Percentiles rank a stretch among this genome's conserved stretches.
Evolutionary conservation across 73 alveolate species (phyloP).

Genomic region (Halteria grandinella): DNA sequence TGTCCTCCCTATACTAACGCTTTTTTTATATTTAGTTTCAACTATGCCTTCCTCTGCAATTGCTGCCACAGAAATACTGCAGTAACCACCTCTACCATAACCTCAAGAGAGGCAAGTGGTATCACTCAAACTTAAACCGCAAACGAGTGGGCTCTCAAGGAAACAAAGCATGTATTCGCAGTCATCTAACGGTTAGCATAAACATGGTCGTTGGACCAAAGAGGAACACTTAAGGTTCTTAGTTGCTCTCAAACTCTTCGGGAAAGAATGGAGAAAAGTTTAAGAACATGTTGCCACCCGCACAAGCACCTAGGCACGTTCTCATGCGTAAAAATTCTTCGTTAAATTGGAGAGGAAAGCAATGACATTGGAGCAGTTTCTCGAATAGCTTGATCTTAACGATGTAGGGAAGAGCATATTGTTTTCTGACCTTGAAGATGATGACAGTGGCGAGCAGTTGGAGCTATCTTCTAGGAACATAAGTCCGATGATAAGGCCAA

Average conservation of each 20-base stretch:
- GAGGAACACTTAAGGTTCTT: constrained; percentile 79
- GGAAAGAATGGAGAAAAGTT: constrained; percentile 89
- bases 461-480: background rate
- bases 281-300: constrained; percentile 82
- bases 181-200: too few species aligned
- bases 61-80: background rate
- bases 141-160: too few species aligned
- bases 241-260: constrained; percentile 76
- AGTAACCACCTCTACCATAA: constrained; percentile 5
- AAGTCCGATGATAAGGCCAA: background rate
- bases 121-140: too few species aligned
- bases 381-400: constrained; percentile 48
- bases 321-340: constrained; percentile 89
- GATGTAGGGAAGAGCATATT: constrained; percentile 44
- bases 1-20: background rate
- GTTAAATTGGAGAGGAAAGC: constrained; percentile 78
- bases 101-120: constrained; percentile 83
- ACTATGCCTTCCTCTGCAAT: background rate
- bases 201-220: too few species aligned
- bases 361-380: constrained; percentile 49
- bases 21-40: too few species aligned
- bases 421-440: constrained; percentile 60
- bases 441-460: too few species aligned
- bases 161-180: too few species aligned
- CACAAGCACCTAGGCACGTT: constrained; percentile 86